Evolutionary conservation across 164 flowering plant genomes (phyloP).

Genomic region (Pachysandra terminalis): DNA sequence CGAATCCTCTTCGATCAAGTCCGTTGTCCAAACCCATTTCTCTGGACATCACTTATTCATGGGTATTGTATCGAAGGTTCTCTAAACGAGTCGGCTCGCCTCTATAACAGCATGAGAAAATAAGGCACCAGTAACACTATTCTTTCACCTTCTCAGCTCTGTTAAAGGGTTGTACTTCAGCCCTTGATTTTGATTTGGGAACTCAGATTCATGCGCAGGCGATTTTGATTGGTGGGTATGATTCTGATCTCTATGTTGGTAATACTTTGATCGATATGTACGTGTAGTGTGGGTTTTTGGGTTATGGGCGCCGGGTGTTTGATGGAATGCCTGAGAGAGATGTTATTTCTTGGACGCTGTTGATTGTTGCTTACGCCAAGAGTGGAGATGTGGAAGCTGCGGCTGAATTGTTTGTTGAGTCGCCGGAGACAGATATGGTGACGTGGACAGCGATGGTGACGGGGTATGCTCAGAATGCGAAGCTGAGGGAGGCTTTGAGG

Average conservation of each 20-base stretch:
- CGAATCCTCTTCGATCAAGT: constrained; percentile 35
- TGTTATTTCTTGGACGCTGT: constrained; percentile 28
- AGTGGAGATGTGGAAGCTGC: constrained; percentile 31
- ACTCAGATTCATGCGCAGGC: constrained; percentile 48
- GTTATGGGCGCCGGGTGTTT: no score
- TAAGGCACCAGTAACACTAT: constrained; percentile 35
- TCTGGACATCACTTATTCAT: constrained; percentile 59
- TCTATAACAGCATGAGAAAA: constrained; percentile 48
- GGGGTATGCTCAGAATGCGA: constrained; percentile 29
- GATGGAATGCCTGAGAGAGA: no score
- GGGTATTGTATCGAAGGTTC: constrained; percentile 37
- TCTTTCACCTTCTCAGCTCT: constrained; percentile 57
- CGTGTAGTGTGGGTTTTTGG: constrained; percentile 28
- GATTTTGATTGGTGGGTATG: constrained; percentile 50
- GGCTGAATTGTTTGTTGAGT: constrained; percentile 18
- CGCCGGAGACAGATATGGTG: constrained; percentile 28
- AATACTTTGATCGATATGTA: constrained; percentile 40
- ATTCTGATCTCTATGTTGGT: constrained; percentile 45
- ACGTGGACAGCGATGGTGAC: constrained; percentile 39
- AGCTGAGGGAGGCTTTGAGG: constrained; percentile 30
- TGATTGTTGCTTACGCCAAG: constrained; percentile 29
- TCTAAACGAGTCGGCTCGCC: constrained; percentile 21
- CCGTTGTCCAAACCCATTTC: constrained; percentile 43
- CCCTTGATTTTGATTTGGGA: constrained; percentile 35
- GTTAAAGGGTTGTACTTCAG: constrained; percentile 42